A percentile compares a stretch with the other conserved stretches of the same genome.
These are phyloP conservation scores for Cadophora malorum DNA, from an alignment of 2,329 filamentous ascomycete species.

Conservation along the genomic window DNA sequence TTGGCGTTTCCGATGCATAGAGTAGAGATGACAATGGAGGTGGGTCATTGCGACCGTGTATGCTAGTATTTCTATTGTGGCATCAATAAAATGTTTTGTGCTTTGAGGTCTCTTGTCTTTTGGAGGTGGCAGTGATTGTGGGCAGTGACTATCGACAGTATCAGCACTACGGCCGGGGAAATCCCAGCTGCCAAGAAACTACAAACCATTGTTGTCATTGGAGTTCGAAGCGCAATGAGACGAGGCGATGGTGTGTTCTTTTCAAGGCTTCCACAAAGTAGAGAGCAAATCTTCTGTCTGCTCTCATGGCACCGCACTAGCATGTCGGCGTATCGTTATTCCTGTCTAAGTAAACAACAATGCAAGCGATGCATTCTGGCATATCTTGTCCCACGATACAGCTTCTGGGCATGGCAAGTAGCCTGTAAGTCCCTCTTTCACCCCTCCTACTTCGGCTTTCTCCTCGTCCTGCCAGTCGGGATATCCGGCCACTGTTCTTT, in stretches of 20 bases:
- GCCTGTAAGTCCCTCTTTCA: background rate
- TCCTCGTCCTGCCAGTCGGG: background rate
- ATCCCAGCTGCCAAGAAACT: background rate
- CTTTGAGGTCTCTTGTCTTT: background rate
- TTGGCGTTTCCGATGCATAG: conserved; percentile 46
- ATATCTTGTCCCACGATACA: background rate
- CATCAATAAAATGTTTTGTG: conserved; percentile 37
- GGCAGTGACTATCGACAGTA: background rate
- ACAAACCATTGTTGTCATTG: background rate
- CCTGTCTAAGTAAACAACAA: background rate
- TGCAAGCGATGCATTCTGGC: background rate
- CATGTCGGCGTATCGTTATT: background rate
- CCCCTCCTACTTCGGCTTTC: background rate
- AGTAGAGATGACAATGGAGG: conserved; percentile 41
- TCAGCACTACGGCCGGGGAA: background rate
- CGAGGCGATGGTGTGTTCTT: background rate
- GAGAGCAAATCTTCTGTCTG: background rate
- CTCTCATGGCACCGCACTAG: background rate
- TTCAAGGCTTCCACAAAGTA: background rate
- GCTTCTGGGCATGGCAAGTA: background rate
- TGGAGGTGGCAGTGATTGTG: conserved; percentile 19
- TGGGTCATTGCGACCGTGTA: conserved; percentile 43
- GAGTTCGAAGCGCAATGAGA: no score
- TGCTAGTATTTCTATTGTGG: conserved; percentile 44
- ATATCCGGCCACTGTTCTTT: no score